Conservation (phyloP, 2,329 filamentous ascomycete species). For the Lojkania enalia region DNA sequence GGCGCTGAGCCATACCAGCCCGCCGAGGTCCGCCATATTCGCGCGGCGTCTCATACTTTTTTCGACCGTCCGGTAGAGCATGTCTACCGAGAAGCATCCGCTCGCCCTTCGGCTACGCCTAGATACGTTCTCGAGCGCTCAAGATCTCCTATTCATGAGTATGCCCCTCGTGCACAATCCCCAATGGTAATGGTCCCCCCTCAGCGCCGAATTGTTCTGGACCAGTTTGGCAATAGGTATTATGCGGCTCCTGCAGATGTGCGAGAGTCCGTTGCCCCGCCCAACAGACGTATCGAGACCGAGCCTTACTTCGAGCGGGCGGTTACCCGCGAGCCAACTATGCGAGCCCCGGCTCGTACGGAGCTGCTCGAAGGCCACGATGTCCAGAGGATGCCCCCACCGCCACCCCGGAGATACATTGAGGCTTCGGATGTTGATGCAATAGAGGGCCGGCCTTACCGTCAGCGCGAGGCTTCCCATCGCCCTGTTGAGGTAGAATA, state of each 20-base stretch:
- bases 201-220: slow-evolving; percentile 72
- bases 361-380: slow-evolving; percentile 52
- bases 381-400: slow-evolving; percentile 50
- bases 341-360: slow-evolving; percentile 52
- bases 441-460: slow-evolving; percentile 58
- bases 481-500: slow-evolving; percentile 49
- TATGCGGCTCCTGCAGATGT: slow-evolving; percentile 57
- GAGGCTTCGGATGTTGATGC: slow-evolving; percentile 64
- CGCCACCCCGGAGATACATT: slow-evolving; percentile 54
- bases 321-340: slow-evolving; percentile 56
- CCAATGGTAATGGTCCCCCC: slow-evolving; percentile 51
- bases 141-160: slow-evolving; percentile 45
- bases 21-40: slow-evolving; percentile 40
- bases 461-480: slow-evolving; percentile 61
- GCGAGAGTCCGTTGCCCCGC: slow-evolving; percentile 59
- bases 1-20: slow-evolving; percentile 45
- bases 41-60: slow-evolving; percentile 49
- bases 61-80: slow-evolving; percentile 43
- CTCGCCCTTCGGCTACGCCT: slow-evolving; percentile 40
- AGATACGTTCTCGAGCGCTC: slow-evolving; percentile 49
- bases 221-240: slow-evolving; percentile 83
- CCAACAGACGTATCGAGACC: slow-evolving; percentile 53
- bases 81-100: slow-evolving; percentile 44
- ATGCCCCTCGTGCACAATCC: slow-evolving; percentile 43
- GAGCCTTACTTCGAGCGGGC: slow-evolving; percentile 69